Conservation (phyloP, 2,329 filamentous ascomycete genomes). For the Penicillium glabrum region DNA sequence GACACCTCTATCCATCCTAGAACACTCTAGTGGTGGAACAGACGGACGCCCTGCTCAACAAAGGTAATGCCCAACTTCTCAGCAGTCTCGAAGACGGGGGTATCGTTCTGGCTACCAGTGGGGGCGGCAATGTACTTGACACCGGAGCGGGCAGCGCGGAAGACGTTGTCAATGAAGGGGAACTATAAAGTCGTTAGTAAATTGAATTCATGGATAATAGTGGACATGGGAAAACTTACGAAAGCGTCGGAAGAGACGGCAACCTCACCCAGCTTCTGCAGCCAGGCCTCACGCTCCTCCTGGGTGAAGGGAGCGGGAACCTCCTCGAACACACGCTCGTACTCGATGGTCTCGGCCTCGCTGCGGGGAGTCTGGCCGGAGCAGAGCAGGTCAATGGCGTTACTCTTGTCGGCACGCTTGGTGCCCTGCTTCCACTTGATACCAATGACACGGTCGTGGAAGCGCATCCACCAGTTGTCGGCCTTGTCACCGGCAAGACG, state of each 20-base stretch:
- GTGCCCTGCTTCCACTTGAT: slow-evolving; percentile 98
- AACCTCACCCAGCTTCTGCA: slow-evolving; percentile 71
- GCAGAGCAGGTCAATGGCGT: slow-evolving; percentile 93
- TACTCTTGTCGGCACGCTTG: slow-evolving; percentile 96
- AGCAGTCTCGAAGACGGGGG: slow-evolving; percentile 69
- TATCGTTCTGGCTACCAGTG: slow-evolving; percentile 64
- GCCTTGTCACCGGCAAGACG: slow-evolving; percentile 96
- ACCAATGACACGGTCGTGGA: slow-evolving; percentile 82
- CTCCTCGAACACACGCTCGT: slow-evolving; percentile 86
- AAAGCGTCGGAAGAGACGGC: slow-evolving; percentile 94
- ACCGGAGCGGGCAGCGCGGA: slow-evolving; percentile 82
- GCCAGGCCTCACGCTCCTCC: slow-evolving; percentile 84
- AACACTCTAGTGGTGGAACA: slow-evolving; percentile 81
- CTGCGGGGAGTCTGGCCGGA: slow-evolving; percentile 83
- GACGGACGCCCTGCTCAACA: slow-evolving; percentile 87
- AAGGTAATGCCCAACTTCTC: slow-evolving; percentile 92
- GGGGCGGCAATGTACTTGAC: slow-evolving; percentile 96
- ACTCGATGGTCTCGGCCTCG: slow-evolving; percentile 80
- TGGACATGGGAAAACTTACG: slow-evolving; percentile 55
- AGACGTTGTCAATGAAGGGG: slow-evolving; percentile 98
- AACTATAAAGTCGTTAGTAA: slow-evolving; percentile 57
- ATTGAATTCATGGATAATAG: neutral
- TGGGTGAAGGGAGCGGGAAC: slow-evolving; percentile 79
- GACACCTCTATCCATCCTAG: neutral
- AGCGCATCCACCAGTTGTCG: slow-evolving; percentile 99